Conservation (phyloP, 2,329 filamentous ascomycete species). For the Cadophora gregata region DNA sequence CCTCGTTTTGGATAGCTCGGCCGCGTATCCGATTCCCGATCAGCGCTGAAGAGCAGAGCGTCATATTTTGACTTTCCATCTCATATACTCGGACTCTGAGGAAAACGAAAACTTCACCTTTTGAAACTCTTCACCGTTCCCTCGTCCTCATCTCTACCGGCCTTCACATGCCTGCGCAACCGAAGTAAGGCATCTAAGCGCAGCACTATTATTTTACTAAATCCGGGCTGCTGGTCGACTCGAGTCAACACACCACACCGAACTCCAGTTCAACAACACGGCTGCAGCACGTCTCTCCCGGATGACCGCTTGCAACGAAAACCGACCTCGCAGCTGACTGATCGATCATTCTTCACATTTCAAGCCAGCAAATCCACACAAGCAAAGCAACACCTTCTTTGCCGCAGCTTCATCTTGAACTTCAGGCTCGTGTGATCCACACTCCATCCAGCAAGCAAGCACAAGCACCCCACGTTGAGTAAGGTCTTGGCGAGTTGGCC, state of each 20-base stretch:
- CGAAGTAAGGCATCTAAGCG: neutral
- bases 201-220: neutral
- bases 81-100: neutral
- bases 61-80: neutral
- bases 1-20: conserved; percentile 11
- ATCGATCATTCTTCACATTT: conserved; percentile 1
- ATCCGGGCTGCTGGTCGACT: neutral
- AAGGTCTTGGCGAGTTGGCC: conserved; percentile 31
- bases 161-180: neutral
- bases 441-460: neutral
- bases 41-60: conserved; percentile 8
- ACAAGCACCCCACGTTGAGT: conserved; percentile 37
- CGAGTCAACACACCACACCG: conserved; percentile 13
- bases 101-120: neutral
- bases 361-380: conserved; percentile 2
- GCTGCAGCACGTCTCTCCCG: conserved; percentile 22
- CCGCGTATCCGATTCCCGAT: conserved; percentile 1
- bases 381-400: neutral
- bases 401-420: neutral
- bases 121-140: neutral
- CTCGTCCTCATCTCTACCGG: neutral
- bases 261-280: conserved; percentile 13
- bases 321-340: conserved; percentile 32
- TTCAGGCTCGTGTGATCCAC: conserved; percentile 5
- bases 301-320: conserved; percentile 37